These are phyloP conservation scores for Phytophthora multivora DNA, from an alignment of 352 stramenopile genomes.

Conservation along the genomic window DNA sequence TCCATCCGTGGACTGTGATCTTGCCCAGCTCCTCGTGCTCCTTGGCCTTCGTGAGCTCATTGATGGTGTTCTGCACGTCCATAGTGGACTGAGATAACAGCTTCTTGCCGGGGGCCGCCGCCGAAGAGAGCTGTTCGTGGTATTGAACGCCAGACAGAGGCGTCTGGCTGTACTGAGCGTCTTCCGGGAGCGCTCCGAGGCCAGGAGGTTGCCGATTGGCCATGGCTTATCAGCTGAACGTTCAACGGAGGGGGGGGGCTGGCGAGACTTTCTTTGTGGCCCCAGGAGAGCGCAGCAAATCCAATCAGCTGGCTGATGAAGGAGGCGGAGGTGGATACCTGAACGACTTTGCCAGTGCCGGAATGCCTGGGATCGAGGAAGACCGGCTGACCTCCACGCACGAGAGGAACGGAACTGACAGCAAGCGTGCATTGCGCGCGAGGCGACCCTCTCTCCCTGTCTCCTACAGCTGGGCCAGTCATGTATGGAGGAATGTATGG, in stretches of 20 bases:
- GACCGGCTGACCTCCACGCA: constrained; percentile 21
- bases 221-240: constrained; percentile 7
- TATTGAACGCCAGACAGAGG: constrained; percentile 34
- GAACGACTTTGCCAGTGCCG: constrained; percentile 1
- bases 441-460: neutral
- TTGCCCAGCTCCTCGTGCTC: constrained; percentile 50
- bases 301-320: constrained; percentile 13
- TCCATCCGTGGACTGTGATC: constrained; percentile 83
- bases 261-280: constrained; percentile 32
- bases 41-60: constrained; percentile 68
- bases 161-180: constrained; percentile 42
- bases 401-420: constrained; percentile 23
- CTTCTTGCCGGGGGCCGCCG: constrained; percentile 32
- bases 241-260: no score
- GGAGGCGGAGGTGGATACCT: neutral
- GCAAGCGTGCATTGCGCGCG: neutral
- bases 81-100: constrained; percentile 35
- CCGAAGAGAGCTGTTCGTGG: constrained; percentile 28
- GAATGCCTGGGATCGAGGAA: constrained; percentile 20
- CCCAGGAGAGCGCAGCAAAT: constrained; percentile 19
- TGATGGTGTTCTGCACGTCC: constrained; percentile 65
- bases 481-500: constrained; percentile 18
- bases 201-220: constrained; percentile 32
- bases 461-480: neutral
- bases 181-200: constrained; percentile 33